These are phyloP conservation scores for Azolla pinnata DNA, from an alignment of 75 land plant genomes.

Conservation along the genomic window DNA sequence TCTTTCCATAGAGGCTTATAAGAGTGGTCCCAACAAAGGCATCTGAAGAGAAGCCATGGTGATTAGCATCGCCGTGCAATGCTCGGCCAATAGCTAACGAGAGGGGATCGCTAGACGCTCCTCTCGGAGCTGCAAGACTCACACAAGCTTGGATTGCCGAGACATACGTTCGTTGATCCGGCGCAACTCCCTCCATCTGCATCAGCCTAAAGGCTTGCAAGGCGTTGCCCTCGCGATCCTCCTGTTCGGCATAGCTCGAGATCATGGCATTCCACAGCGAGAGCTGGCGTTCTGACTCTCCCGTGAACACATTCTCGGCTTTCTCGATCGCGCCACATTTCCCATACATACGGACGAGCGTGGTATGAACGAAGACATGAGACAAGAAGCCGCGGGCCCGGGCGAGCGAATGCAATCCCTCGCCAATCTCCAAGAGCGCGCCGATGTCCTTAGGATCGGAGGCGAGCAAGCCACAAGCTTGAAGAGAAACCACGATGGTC, in stretches of 20 bases:
- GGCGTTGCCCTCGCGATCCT: slow-evolving; percentile 1
- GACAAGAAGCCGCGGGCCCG: slow-evolving; percentile 12
- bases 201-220: slow-evolving; percentile 16
- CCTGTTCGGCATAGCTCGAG: slow-evolving; percentile 6
- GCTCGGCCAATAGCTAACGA: slow-evolving; percentile 22
- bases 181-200: slow-evolving; percentile 24
- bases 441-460: background rate
- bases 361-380: slow-evolving; percentile 13
- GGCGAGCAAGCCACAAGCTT: background rate
- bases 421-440: slow-evolving; percentile 17
- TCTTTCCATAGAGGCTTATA: slow-evolving; percentile 7
- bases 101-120: slow-evolving; percentile 8
- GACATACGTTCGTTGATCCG: slow-evolving; percentile 48
- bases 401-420: slow-evolving; percentile 25
- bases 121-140: background rate
- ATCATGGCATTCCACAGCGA: slow-evolving; percentile 3
- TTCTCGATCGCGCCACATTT: slow-evolving; percentile 12
- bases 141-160: slow-evolving; percentile 16
- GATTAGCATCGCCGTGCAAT: slow-evolving; percentile 25
- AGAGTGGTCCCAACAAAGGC: slow-evolving; percentile 4
- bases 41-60: slow-evolving; percentile 9
- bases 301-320: slow-evolving; percentile 4
- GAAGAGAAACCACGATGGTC: background rate
- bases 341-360: slow-evolving; percentile 36
- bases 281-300: background rate